A percentile compares a stretch with the other conserved stretches of the same genome.
These are phyloP conservation scores for Ustilago vetiveriae DNA, from an alignment of 1,284 basidiomycete species.

Conservation along the genomic window DNA sequence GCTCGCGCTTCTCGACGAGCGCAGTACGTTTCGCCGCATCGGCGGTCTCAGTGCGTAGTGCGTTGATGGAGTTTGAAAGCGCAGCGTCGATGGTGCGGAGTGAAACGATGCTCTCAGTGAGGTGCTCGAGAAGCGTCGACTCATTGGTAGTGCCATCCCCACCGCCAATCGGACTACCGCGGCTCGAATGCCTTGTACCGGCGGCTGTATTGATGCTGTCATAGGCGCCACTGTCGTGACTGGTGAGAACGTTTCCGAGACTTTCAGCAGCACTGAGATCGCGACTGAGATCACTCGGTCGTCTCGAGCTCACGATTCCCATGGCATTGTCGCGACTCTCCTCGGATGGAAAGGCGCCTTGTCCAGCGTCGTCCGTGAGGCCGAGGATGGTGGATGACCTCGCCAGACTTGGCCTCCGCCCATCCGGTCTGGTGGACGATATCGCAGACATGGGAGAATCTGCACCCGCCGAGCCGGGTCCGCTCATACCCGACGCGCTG, in stretches of 20 bases:
- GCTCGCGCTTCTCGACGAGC: constrained; percentile 48
- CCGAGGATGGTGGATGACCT: constrained; percentile 25
- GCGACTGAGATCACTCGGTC: constrained; percentile 26
- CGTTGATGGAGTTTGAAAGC: constrained; percentile 38
- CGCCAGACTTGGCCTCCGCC: constrained; percentile 18
- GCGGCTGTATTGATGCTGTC: constrained; percentile 34
- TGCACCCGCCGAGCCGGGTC: constrained; percentile 12
- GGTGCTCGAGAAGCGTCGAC: constrained; percentile 20
- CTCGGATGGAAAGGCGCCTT: constrained; percentile 22
- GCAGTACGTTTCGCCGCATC: constrained; percentile 22
- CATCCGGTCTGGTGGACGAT: constrained; percentile 4
- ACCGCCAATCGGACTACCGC: constrained; percentile 26
- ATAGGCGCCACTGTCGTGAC: constrained; percentile 13
- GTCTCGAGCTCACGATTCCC: constrained; percentile 31
- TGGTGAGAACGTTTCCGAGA: constrained; percentile 31
- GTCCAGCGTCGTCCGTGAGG: constrained; percentile 17
- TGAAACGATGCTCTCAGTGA: constrained; percentile 51
- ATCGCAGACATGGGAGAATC: constrained; percentile 11
- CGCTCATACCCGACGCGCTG: constrained; percentile 23
- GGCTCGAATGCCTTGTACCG: constrained; percentile 33
- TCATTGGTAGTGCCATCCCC: constrained; percentile 4
- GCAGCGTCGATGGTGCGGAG: constrained; percentile 52
- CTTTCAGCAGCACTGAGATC: constrained; percentile 39
- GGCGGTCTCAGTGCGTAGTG: constrained; percentile 21
- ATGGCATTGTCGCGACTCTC: constrained; percentile 41